These are phyloP conservation scores for Clonostachys solani DNA, from an alignment of 2,329 filamentous ascomycete species.

Conservation along the genomic window DNA sequence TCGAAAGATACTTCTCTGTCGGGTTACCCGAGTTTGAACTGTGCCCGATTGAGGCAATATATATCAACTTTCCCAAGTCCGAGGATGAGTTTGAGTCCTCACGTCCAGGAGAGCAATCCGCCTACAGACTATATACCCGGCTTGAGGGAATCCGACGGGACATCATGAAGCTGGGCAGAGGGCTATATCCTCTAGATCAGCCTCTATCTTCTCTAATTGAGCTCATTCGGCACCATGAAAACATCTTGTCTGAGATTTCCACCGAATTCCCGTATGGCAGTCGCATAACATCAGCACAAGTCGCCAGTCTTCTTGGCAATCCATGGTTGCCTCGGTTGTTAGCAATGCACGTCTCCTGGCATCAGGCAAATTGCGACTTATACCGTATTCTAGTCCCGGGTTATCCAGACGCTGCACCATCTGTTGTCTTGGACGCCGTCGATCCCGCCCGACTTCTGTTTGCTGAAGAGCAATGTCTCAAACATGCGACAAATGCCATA, in stretches of 20 bases:
- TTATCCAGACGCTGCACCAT: conserved; percentile 32
- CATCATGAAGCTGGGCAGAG: conserved; percentile 13
- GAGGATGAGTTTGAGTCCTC: conserved; percentile 17
- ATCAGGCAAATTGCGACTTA: conserved; percentile 37
- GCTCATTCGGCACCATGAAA: conserved; percentile 7
- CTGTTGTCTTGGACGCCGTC: conserved; percentile 16
- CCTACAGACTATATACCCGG: conserved; percentile 11
- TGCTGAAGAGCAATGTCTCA: conserved; percentile 29
- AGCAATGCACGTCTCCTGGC: conserved; percentile 17
- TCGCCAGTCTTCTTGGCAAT: no score
- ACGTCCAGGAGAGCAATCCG: conserved; percentile 4
- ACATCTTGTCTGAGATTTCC: conserved; percentile 2
- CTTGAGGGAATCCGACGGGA: conserved; percentile 13
- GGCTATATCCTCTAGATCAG: conserved; percentile 1
- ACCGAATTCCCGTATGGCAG: conserved; percentile 1
- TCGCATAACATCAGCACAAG: not conserved
- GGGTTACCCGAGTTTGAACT: conserved; percentile 34
- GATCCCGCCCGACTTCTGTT: conserved; percentile 24
- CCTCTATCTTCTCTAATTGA: conserved; percentile 5
- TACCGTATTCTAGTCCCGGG: conserved; percentile 35
- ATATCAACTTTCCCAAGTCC: conserved; percentile 18
- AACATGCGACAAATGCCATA: conserved; percentile 31
- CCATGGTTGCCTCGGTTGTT: conserved; percentile 10
- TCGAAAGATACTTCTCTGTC: conserved; percentile 33
- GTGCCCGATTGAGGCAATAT: conserved; percentile 29